Conservation (phyloP, 164 flowering plant species). For the Nelumbo lutea region DNA sequence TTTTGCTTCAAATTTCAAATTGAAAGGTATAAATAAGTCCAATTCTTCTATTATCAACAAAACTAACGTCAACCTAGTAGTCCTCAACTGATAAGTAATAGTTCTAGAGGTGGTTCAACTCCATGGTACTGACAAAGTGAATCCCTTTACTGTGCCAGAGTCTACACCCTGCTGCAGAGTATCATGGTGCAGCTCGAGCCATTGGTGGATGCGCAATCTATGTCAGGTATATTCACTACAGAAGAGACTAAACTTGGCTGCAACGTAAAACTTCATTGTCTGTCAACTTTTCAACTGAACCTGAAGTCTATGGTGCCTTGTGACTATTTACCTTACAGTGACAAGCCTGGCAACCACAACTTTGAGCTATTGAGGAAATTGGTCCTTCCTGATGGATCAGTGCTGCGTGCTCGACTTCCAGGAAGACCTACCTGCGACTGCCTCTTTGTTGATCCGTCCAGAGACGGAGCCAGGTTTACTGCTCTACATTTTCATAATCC, state of each 20-base stretch:
- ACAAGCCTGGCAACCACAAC: slow-evolving; percentile 62
- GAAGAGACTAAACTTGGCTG: neutral
- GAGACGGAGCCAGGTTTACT: slow-evolving; percentile 82
- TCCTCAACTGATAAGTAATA: too few species aligned
- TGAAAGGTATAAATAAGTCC: too few species aligned
- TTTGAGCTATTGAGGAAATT: slow-evolving; percentile 82
- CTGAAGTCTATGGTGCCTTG: too few species aligned
- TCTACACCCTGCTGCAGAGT: slow-evolving; percentile 90
- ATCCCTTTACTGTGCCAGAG: slow-evolving; percentile 50
- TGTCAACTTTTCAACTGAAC: too few species aligned
- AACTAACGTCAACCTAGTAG: too few species aligned
- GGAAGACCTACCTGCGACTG: slow-evolving; percentile 90
- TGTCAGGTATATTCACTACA: slow-evolving; percentile 56
- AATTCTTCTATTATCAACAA: too few species aligned
- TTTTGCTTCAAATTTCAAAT: too few species aligned
- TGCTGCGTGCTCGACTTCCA: slow-evolving; percentile 86
- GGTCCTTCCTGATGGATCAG: slow-evolving; percentile 97
- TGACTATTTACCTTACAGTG: slow-evolving; percentile 33
- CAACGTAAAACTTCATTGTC: too few species aligned
- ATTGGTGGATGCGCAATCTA: slow-evolving; percentile 93
- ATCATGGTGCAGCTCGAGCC: slow-evolving; percentile 96
- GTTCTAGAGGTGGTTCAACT: too few species aligned
- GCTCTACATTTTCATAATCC: neutral
- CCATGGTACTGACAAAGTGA: neutral
- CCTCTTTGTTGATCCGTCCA: slow-evolving; percentile 85